phyloP scores from a whole-genome alignment of 805 yeast genomes.

The Kodamaea laetipori region DNA sequence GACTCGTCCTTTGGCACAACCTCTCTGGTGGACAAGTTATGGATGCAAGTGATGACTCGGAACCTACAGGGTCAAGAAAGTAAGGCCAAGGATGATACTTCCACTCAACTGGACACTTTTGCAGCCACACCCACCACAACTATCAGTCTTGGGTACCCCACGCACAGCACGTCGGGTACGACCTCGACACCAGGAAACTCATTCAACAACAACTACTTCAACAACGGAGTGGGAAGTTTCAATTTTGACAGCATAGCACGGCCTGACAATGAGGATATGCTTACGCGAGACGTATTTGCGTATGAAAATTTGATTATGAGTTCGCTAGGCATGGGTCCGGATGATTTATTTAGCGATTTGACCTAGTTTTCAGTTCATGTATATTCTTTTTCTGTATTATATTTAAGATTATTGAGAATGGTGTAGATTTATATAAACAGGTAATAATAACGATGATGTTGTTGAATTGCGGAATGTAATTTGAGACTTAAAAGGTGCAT shows the following conservation, averaged over 20 bases:
- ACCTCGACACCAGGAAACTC: not conserved
- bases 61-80: not conserved
- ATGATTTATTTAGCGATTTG: constrained; percentile 9
- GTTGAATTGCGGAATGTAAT: too few relatives aligned
- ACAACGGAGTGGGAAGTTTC: not conserved
- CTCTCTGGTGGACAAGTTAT: constrained; percentile 14
- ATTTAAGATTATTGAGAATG: not conserved
- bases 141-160: constrained; percentile 1
- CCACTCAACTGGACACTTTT: not conserved
- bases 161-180: not conserved
- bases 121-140: not conserved
- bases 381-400: constrained; percentile 5
- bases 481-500: too few relatives aligned
- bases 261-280: constrained; percentile 1
- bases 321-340: constrained; percentile 12
- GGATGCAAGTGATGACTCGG: constrained; percentile 16
- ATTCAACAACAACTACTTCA: constrained; percentile 3
- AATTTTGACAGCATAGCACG: not conserved
- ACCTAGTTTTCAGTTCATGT: not conserved
- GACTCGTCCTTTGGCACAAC: constrained; percentile 6
- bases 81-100: not conserved
- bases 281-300: constrained; percentile 7
- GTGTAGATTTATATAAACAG: not conserved
- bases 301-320: constrained; percentile 11
- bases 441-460: not conserved